Base-by-base conservation (phyloP, 768 basidiomycete genomes). In the Mycena capillaripes region DNA sequence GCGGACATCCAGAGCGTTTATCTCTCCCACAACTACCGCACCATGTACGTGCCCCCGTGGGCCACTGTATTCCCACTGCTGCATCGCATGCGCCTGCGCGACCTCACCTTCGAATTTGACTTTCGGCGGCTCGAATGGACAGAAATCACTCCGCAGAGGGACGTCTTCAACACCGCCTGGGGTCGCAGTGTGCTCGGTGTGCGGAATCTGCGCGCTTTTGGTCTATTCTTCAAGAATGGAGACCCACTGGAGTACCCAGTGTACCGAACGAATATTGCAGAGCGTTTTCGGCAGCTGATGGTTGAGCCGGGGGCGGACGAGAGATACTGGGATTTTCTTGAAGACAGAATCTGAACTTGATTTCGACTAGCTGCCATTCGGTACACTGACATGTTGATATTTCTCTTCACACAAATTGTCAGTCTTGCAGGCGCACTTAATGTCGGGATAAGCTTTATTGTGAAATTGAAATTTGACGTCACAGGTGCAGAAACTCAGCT, bases 1-100 rank as follows among this genome's bases (percentile, higher is more conserved):
- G 44, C 56, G 2, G 44, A 65, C 40, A 59, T 71, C 34, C 59
- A 50, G 38, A 66, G 53, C 40, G 16, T 69, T 30, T 34, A 61
- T 30, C 40, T 61, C 12, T 30, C 2, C 25, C 46, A 29, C 46
- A 32, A 4, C 50, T 61, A 44, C 23, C 25, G 29, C 29, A 25
- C 12, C 8, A 23, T 11, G 16, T 3, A 7, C 32, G 32, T 40
- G 25, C 16, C 21, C 1, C 27, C 50, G 4, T 55, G 59, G 58
- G 10, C 7, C 21, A 6, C 38, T 1, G 59, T 44, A 2, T 61
- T 69, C n/a, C 14, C 17, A 6, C 52, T 69, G 17, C 59, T 69
- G 30, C 42, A 27, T 17, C 36, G n/a, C 38, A 69, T 69, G 59
- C 16, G n/a, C 16, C 52, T 69, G 21, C 4, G 16, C 8, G 3